These are phyloP conservation scores for Gnaphalium uliginosum DNA, from an alignment of 129 eudicot species.

Conservation along the genomic window DNA sequence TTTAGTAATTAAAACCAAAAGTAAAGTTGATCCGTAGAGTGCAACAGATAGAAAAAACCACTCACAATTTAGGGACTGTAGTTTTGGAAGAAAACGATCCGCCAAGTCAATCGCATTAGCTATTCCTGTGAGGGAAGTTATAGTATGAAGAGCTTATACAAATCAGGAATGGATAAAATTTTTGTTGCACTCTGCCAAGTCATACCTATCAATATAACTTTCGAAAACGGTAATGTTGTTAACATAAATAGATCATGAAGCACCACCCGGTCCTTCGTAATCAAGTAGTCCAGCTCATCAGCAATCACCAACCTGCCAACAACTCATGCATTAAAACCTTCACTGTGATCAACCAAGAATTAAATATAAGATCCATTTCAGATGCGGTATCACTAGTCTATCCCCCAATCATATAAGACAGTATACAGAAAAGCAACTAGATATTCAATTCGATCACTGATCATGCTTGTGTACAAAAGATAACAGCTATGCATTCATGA, in stretches of 20 bases:
- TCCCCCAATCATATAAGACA: background rate
- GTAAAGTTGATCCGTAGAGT: background rate
- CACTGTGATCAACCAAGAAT: background rate
- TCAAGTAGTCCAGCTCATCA: constrained; percentile 93
- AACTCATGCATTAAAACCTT: constrained; percentile 12
- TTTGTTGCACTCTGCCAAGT: background rate
- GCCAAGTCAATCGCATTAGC: constrained; percentile 98
- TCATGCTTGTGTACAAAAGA: constrained; percentile 5
- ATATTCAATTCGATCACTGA: constrained; percentile 8
- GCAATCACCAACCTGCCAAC: constrained; percentile 72
- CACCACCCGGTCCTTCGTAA: constrained; percentile 83
- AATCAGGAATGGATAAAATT: background rate
- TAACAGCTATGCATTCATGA: background rate
- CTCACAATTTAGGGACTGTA: constrained; percentile 94
- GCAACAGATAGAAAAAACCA: constrained; percentile 6
- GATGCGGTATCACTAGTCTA: background rate
- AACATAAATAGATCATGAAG: constrained; percentile 97
- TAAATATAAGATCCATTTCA: background rate
- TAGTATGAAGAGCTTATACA: constrained; percentile 2
- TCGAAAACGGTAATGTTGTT: constrained; percentile 77
- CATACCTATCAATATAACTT: constrained; percentile 76
- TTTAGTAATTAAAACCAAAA: background rate
- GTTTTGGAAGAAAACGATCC: constrained; percentile 86
- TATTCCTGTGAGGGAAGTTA: constrained; percentile 54
- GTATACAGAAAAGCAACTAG: background rate